Base-by-base conservation (phyloP, 1,139 yeast species). In the Taiozyma sp. region DNA sequence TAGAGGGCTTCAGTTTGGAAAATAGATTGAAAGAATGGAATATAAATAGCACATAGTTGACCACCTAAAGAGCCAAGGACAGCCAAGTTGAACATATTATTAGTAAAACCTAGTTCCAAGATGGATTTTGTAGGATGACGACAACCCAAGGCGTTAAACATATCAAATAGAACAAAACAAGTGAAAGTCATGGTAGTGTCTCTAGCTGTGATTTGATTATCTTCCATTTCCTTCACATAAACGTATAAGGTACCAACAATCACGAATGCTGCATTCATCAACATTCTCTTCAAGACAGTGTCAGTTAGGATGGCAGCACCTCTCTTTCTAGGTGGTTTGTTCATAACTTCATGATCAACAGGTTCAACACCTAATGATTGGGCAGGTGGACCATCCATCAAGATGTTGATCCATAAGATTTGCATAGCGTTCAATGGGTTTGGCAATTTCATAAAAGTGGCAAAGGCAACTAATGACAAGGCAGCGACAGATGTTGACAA, bases 381-480 rank as follows among this genome's bases (percentile, higher is more conserved):
- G 0, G 99, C 99, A 4, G 99, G 99, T 9, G 99, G 99, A 0
- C 99, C 99, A 71, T 93, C 99, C 99, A 93, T 93, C 57, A 93
- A 78, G 53, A 93, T 93, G 67, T 93, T 92, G 66, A 93, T 93
- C 97, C 98, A 93, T 62, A 93, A 75, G 60, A 93, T 93, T 73
- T 93, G 98, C 98, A 93, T 93, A 27, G 99, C 97, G 67, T 93
- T 93, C 60, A 93, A 78, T n/a, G 99, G 99, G 62, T 91, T 92
- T 49, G 97, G 97, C 54, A 92, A 75, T 44, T 91, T 89, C 64
- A 91, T 83, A 51, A 91, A 73, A 1, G 98, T 92, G 3, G 97
- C 79, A 57, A 92, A 73, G 0, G 97, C 97, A 64, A 93, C 84
- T 57, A 93, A 76, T 0, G 96, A 83, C 54, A 93, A 77, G 0